These are phyloP conservation scores for Phtheirospermum japonicum DNA, from an alignment of 257 asterid genomes.

Conservation along the genomic window DNA sequence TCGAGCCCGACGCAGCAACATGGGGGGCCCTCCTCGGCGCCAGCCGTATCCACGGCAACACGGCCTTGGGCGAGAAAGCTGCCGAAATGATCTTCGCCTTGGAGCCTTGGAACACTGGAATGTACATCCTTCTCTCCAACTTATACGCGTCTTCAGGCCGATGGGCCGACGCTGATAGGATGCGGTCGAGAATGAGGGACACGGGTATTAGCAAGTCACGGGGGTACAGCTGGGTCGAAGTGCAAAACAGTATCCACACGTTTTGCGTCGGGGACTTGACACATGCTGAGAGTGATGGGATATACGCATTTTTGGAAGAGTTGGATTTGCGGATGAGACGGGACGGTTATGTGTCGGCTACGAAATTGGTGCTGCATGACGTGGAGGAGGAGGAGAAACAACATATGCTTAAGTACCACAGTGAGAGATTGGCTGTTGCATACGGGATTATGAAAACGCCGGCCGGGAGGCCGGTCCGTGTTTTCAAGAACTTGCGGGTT, in stretches of 20 bases:
- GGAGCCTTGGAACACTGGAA: constrained; percentile 93
- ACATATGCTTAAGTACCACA: constrained; percentile 82
- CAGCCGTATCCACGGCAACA: constrained; percentile 80
- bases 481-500: constrained; percentile 85
- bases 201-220: constrained; percentile 64
- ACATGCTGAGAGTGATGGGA: constrained; percentile 59
- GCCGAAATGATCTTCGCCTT: constrained; percentile 73
- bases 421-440: constrained; percentile 89
- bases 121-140: constrained; percentile 89
- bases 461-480: constrained; percentile 72
- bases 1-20: constrained; percentile 91
- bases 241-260: constrained; percentile 61
- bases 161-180: constrained; percentile 74
- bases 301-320: constrained; percentile 74
- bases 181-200: constrained; percentile 78
- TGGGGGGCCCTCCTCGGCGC: constrained; percentile 99
- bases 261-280: constrained; percentile 80
- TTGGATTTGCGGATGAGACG: constrained; percentile 58
- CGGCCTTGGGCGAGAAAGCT: constrained; percentile 85
- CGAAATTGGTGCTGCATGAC: constrained; percentile 82
- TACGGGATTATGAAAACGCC: constrained; percentile 76
- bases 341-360: constrained; percentile 72
- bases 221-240: constrained; percentile 96
- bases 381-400: constrained; percentile 97
- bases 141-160: constrained; percentile 86